Conservation (phyloP, 2,329 filamentous ascomycete species). For the Domatiomyces catenatus region DNA sequence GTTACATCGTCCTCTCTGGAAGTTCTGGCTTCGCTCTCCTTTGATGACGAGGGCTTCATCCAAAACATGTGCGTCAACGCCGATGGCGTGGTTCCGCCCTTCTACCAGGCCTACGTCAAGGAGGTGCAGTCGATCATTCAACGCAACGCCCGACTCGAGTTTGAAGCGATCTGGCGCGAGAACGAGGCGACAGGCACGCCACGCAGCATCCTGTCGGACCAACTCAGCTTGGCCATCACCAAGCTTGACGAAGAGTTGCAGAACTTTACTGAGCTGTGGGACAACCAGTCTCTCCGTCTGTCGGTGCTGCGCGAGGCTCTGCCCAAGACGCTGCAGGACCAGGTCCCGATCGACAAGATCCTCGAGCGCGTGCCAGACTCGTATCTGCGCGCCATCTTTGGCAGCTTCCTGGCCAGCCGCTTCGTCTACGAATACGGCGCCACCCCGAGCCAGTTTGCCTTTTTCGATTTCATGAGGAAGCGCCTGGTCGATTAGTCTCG, state of each 20-base stretch:
- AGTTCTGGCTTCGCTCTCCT: conserved; percentile 83
- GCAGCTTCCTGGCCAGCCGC: conserved; percentile 81
- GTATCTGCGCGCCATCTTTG: conserved; percentile 90
- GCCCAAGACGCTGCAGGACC: conserved; percentile 65
- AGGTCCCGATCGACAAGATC: conserved; percentile 83
- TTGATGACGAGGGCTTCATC: conserved; percentile 76
- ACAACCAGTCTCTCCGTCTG: conserved; percentile 60
- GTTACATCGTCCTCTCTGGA: conserved; percentile 95
- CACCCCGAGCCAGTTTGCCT: conserved; percentile 86
- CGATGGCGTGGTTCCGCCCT: conserved; percentile 63
- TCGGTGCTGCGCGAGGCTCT: conserved; percentile 73
- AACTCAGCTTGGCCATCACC: conserved; percentile 84
- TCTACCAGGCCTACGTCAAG: conserved; percentile 87
- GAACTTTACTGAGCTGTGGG: conserved; percentile 70
- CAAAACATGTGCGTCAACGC: conserved; percentile 83
- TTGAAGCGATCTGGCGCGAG: conserved; percentile 96
- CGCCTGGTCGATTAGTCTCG: conserved; percentile 3
- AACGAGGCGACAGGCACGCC: conserved; percentile 64
- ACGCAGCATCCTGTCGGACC: conserved; percentile 79
- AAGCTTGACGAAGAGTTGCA: conserved; percentile 92
- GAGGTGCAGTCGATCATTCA: conserved; percentile 82
- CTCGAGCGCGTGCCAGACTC: conserved; percentile 72
- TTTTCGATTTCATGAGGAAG: conserved; percentile 62
- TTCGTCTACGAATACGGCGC: conserved; percentile 96
- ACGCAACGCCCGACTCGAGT: conserved; percentile 82